Percentiles rank a stretch among this genome's conserved stretches.
phyloP scores from a whole-genome alignment of 2,329 filamentous ascomycete genomes.

The Apiospora koreana region DNA sequence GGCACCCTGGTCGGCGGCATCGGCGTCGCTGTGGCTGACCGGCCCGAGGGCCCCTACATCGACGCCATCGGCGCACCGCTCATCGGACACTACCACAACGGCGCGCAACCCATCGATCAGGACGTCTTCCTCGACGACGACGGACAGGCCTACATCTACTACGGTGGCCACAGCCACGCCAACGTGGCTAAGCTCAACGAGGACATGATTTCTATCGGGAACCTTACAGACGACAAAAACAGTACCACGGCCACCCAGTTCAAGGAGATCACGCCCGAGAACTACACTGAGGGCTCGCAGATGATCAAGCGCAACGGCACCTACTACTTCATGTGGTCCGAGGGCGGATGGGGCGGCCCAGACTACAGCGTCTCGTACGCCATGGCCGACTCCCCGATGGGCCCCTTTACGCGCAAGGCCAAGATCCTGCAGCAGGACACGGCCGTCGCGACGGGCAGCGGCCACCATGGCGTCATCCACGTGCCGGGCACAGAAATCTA shows the following conservation, averaged over 20 bases:
- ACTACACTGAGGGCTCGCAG: conserved; percentile 45
- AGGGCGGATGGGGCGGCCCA: conserved; percentile 46
- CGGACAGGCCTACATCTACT: conserved; percentile 44
- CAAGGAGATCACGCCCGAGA: conserved; percentile 47
- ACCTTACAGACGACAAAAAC: conserved; percentile 38
- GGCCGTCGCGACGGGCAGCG: conserved; percentile 37
- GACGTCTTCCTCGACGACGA: conserved; percentile 44
- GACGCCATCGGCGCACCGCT: conserved; percentile 44
- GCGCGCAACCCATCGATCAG: conserved; percentile 50
- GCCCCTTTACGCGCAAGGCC: conserved; percentile 40
- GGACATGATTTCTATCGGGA: conserved; percentile 45
- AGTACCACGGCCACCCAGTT: conserved; percentile 24
- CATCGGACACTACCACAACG: conserved; percentile 44
- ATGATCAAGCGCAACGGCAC: conserved; percentile 43
- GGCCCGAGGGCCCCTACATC: conserved; percentile 40
- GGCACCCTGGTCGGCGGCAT: conserved; percentile 38
- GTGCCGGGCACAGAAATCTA: conserved; percentile 39
- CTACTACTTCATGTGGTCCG: conserved; percentile 48
- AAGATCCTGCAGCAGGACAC: conserved; percentile 39
- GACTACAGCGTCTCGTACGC: conserved; percentile 48
- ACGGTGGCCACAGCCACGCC: conserved; percentile 43
- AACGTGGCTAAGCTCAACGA: conserved; percentile 43
- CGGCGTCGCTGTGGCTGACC: conserved; percentile 40
- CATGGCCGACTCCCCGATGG: conserved; percentile 39
- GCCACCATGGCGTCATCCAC: conserved; percentile 43